Conservation (phyloP, 352 stramenopile genomes). For the Pythium pyrilobum region DNA sequence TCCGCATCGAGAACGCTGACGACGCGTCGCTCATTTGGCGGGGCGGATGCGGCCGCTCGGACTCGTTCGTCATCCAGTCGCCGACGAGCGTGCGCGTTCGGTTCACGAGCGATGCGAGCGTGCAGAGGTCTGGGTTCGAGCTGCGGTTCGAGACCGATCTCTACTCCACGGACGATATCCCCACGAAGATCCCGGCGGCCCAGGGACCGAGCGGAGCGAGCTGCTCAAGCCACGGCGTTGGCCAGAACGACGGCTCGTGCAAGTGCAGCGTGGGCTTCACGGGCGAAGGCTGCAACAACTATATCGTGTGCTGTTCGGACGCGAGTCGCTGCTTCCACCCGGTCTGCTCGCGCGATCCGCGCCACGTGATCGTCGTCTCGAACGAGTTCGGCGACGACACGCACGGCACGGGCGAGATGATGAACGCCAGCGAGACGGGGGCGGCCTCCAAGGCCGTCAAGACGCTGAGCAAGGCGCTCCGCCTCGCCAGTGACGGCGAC, state of each 20-base stretch:
- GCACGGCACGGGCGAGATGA: constrained; percentile 43
- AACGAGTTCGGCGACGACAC: constrained; percentile 46
- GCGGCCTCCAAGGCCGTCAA: constrained; percentile 46
- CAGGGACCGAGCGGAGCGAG: background rate
- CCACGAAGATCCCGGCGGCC: constrained; percentile 31
- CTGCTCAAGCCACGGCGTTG: constrained; percentile 38
- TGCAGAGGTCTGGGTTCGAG: constrained; percentile 37
- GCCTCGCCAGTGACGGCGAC: constrained; percentile 23
- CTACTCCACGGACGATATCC: background rate
- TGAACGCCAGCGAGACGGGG: constrained; percentile 45
- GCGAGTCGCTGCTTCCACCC: constrained; percentile 26
- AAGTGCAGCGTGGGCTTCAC: constrained; percentile 65
- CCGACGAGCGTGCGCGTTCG: constrained; percentile 21
- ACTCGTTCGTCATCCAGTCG: constrained; percentile 36
- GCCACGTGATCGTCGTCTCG: constrained; percentile 46
- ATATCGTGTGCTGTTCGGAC: constrained; percentile 52
- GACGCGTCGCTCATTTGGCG: constrained; percentile 36
- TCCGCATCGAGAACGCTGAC: constrained; percentile 33
- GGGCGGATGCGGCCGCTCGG: constrained; percentile 40
- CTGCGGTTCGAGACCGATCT: constrained; percentile 41
- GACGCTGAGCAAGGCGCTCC: constrained; percentile 34
- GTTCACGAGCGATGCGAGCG: constrained; percentile 37
- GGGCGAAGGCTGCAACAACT: constrained; percentile 59
- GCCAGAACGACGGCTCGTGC: constrained; percentile 29
- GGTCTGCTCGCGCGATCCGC: constrained; percentile 30